A percentile compares a stretch with the other conserved stretches of the same genome.
Conservation (phyloP, 306 rosid species). For the Calophaca sinica region DNA sequence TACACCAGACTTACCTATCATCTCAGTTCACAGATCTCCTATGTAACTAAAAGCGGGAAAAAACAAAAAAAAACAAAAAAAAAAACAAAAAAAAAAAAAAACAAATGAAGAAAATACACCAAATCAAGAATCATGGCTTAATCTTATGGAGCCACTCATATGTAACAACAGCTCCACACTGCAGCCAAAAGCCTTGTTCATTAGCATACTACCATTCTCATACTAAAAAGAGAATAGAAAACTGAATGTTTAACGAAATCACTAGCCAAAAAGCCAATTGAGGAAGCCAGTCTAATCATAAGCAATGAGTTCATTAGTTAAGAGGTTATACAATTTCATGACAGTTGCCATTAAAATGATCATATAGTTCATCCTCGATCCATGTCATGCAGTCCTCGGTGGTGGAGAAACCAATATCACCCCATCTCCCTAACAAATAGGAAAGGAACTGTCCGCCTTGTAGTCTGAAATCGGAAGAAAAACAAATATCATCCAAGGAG, state of each 20-base stretch:
- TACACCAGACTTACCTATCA: no score
- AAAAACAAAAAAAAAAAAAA: no score
- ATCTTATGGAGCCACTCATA: no score
- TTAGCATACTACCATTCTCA: no score
- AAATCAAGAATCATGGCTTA: no score
- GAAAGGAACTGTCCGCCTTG: conserved; percentile 87
- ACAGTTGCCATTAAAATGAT: conserved; percentile 38
- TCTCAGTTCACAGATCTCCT: no score
- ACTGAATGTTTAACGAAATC: conserved; percentile 27
- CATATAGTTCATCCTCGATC: conserved; percentile 28
- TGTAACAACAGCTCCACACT: no score
- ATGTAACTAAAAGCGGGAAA: no score
- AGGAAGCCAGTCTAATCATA: conserved; percentile 44
- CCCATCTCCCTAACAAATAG: conserved; percentile 97
- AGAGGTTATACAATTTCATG: conserved; percentile 39
- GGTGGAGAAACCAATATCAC: conserved; percentile 99
- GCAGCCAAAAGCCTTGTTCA: no score
- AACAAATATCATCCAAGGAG: conserved; percentile 32
- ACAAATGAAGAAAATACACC: no score
- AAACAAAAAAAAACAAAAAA: no score
- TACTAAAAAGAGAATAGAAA: conserved; percentile 19
- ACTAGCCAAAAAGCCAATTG: conserved; percentile 37
- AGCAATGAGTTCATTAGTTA: conserved; percentile 26
- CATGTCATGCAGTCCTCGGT: conserved; percentile 80
- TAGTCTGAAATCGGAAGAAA: conserved; percentile 68